Evolutionary conservation across 257 asterid genomes (phyloP).

Genomic region (Solanum piurae): DNA sequence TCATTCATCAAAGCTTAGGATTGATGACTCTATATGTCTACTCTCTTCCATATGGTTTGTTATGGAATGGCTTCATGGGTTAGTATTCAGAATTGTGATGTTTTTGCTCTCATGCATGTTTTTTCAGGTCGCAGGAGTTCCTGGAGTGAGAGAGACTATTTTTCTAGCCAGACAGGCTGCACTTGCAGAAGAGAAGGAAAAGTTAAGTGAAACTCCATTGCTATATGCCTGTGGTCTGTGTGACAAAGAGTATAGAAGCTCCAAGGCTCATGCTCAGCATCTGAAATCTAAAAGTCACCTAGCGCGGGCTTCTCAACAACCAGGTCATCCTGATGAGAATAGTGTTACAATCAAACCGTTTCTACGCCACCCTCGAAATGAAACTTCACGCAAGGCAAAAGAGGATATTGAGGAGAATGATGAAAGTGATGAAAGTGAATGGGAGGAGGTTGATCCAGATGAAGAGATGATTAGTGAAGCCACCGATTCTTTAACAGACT

Average conservation of each 20-base stretch:
- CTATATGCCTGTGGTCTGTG: constrained; percentile 74
- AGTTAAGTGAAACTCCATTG: constrained; percentile 60
- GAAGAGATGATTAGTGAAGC: constrained; percentile 46
- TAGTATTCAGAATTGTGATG: neutral
- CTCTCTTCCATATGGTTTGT: neutral
- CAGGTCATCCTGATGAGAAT: constrained; percentile 23
- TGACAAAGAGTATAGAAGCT: constrained; percentile 76
- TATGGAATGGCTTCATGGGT: neutral
- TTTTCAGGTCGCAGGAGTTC: constrained; percentile 89
- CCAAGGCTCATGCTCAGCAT: constrained; percentile 86
- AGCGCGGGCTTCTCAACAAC: constrained; percentile 38
- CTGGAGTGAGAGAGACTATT: constrained; percentile 84
- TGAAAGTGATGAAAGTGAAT: constrained; percentile 77
- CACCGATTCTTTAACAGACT: constrained; percentile 30
- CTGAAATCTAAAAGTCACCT: constrained; percentile 71
- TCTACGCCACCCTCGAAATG: constrained; percentile 28
- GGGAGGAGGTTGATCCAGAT: constrained; percentile 75
- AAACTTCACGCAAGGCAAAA: constrained; percentile 21
- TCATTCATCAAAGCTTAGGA: neutral
- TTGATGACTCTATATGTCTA: neutral
- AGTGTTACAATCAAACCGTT: constrained; percentile 62
- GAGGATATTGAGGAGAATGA: constrained; percentile 63
- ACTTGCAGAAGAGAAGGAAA: constrained; percentile 52
- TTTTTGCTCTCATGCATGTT: neutral
- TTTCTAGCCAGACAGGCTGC: constrained; percentile 79